Percentiles rank a stretch among this genome's conserved stretches.
Evolutionary conservation across 768 basidiomycete genomes (phyloP).

Genomic region (Podaxis carcinomalis): DNA sequence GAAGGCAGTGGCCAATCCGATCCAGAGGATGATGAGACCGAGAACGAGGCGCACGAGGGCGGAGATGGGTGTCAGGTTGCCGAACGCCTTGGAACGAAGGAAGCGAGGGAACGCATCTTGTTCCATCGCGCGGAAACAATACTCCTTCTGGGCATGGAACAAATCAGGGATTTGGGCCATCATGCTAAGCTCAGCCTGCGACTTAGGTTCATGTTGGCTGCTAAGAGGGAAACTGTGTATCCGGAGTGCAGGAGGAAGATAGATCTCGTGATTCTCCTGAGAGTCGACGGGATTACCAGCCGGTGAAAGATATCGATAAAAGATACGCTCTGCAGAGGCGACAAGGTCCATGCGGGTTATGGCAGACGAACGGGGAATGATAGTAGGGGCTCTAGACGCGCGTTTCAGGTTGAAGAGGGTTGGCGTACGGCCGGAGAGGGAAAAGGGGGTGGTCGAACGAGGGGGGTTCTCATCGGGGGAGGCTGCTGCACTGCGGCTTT

Average conservation of each 20-base stretch:
- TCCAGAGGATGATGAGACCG: conserved; percentile 88
- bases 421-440: conserved; percentile 68
- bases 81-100: conserved; percentile 95
- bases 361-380: conserved; percentile 88
- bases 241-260: conserved; percentile 89
- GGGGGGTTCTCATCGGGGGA: conserved; percentile 45
- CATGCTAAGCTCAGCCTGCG: conserved; percentile 61
- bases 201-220: conserved; percentile 66
- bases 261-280: conserved; percentile 94
- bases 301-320: conserved; percentile 87
- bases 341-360: conserved; percentile 89
- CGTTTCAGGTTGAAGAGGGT: conserved; percentile 73
- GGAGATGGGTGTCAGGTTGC: conserved; percentile 90
- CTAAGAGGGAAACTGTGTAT: conserved; percentile 88
- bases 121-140: conserved; percentile 94
- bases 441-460: conserved; percentile 78
- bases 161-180: conserved; percentile 94
- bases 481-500: conserved; percentile 40
- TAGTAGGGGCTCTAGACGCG: conserved; percentile 85
- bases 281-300: conserved; percentile 71
- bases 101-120: conserved; percentile 94
- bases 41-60: conserved; percentile 81
- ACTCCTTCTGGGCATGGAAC: conserved; percentile 97
- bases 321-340: conserved; percentile 94
- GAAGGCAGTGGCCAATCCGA: conserved; percentile 89